phyloP scores from a whole-genome alignment of 2,329 filamentous ascomycete species.

The Allantophomopsis cytisporea region DNA sequence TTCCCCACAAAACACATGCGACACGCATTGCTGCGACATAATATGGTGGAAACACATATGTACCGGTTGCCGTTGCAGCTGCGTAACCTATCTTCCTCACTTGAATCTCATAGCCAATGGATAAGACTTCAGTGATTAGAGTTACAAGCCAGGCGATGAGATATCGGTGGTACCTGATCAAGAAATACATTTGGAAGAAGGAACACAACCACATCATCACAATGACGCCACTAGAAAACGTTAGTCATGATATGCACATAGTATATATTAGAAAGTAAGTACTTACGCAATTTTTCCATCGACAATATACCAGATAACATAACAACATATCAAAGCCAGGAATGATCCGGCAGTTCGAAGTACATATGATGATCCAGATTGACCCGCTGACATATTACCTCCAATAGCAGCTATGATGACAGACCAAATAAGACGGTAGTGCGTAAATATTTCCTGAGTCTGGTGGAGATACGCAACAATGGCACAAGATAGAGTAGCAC shows the following conservation, averaged over 20 bases:
- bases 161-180: conserved; percentile 1
- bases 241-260: background rate
- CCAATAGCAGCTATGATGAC: conserved; percentile 2
- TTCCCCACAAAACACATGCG: conserved; percentile 47
- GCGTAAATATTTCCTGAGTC: conserved; percentile 1
- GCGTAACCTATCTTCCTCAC: conserved; percentile 45
- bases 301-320: conserved; percentile 1
- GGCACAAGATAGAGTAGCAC: conserved; percentile 2
- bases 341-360: conserved; percentile 1
- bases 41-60: conserved; percentile 56
- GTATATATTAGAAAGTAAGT: background rate
- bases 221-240: conserved; percentile 1
- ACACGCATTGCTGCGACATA: conserved; percentile 55
- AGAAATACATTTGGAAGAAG: conserved; percentile 2
- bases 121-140: conserved; percentile 35
- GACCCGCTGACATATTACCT: conserved; percentile 1
- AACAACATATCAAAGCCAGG: conserved; percentile 1
- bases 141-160: conserved; percentile 1
- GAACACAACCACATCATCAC: conserved; percentile 1
- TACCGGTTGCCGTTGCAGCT: conserved; percentile 40
- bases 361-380: conserved; percentile 2
- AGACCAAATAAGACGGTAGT: conserved; percentile 1
- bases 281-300: conserved; percentile 1
- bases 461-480: conserved; percentile 2
- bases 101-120: conserved; percentile 60